Percentiles rank a stretch among this genome's conserved stretches.
phyloP scores from a whole-genome alignment of 148 eudicot species.

The Rhododendron ovatum region DNA sequence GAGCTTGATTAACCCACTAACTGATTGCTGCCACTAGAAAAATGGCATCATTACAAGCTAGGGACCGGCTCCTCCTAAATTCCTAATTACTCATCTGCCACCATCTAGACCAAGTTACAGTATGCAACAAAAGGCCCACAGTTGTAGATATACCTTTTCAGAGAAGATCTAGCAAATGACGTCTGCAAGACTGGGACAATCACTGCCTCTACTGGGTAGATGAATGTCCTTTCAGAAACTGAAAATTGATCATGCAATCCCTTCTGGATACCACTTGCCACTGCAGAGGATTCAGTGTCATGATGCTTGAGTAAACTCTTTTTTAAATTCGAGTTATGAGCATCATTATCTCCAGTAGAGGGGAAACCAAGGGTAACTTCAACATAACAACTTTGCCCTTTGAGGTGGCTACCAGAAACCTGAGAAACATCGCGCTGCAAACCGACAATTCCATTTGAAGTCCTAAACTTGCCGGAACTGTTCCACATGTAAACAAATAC shows the following conservation, averaged over 20 bases:
- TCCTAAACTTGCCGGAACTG: slow-evolving; percentile 66
- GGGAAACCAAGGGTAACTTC: slow-evolving; percentile 80
- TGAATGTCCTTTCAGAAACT: slow-evolving; percentile 60
- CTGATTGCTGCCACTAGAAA: not conserved
- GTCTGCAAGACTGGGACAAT: slow-evolving; percentile 84
- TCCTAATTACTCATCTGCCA: not conserved
- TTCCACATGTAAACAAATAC: slow-evolving; percentile 15
- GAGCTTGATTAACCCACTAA: not conserved
- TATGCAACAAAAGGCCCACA: slow-evolving; percentile 1
- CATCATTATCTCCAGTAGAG: slow-evolving; percentile 35
- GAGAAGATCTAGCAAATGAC: slow-evolving; percentile 72
- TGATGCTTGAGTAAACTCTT: slow-evolving; percentile 25
- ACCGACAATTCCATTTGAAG: slow-evolving; percentile 63
- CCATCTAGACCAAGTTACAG: slow-evolving; percentile 3
- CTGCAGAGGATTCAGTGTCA: slow-evolving; percentile 34
- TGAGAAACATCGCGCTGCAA: slow-evolving; percentile 52
- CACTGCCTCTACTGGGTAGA: slow-evolving; percentile 84
- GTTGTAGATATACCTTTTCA: slow-evolving; percentile 53
- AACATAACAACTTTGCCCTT: slow-evolving; percentile 67
- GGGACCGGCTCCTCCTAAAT: not conserved
- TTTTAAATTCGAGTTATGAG: slow-evolving; percentile 24
- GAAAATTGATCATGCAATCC: slow-evolving; percentile 31
- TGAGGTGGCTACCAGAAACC: slow-evolving; percentile 55
- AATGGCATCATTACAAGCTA: not conserved
- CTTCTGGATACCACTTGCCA: slow-evolving; percentile 32